These are phyloP conservation scores for Euphorbia lathyris DNA, from an alignment of 345 rosid genomes.

Conservation along the genomic window DNA sequence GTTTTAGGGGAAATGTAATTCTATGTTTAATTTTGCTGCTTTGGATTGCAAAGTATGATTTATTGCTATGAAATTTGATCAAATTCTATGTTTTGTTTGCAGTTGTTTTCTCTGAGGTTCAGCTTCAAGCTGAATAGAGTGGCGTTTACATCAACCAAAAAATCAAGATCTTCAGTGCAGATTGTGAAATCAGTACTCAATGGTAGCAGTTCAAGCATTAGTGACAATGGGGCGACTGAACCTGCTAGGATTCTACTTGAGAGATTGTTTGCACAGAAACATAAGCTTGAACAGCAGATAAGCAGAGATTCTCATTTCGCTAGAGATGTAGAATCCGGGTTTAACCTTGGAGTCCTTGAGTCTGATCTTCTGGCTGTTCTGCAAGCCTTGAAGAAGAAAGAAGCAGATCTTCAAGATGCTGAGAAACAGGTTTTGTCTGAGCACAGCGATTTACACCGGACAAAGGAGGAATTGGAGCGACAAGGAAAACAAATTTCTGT, in stretches of 20 bases:
- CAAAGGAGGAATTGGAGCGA: conserved; percentile 49
- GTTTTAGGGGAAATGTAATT: neutral
- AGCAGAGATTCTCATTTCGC: conserved; percentile 31
- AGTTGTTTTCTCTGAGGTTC: conserved; percentile 36
- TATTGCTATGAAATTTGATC: neutral
- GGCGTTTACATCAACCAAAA: conserved; percentile 19
- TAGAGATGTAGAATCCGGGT: conserved; percentile 24
- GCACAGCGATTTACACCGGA: conserved; percentile 41
- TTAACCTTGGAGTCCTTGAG: conserved; percentile 53
- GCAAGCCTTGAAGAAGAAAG: conserved; percentile 59
- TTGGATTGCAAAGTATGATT: neutral
- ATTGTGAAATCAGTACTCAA: conserved; percentile 39
- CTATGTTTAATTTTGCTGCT: neutral
- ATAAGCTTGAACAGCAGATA: conserved; percentile 53
- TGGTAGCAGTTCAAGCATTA: conserved; percentile 35
- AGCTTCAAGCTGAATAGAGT: conserved; percentile 37
- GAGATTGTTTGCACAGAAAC: conserved; percentile 62
- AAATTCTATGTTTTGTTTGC: conserved; percentile 26
- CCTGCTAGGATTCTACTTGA: conserved; percentile 57
- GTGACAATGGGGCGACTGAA: conserved; percentile 47
- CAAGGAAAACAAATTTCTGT: conserved; percentile 47
- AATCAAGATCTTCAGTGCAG: conserved; percentile 19
- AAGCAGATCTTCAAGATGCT: conserved; percentile 60
- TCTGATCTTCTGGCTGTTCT: conserved; percentile 65
- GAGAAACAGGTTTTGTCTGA: conserved; percentile 56